Base-by-base conservation (phyloP, 2,329 filamentous ascomycete species). In the Talaromyces verruculosus region DNA sequence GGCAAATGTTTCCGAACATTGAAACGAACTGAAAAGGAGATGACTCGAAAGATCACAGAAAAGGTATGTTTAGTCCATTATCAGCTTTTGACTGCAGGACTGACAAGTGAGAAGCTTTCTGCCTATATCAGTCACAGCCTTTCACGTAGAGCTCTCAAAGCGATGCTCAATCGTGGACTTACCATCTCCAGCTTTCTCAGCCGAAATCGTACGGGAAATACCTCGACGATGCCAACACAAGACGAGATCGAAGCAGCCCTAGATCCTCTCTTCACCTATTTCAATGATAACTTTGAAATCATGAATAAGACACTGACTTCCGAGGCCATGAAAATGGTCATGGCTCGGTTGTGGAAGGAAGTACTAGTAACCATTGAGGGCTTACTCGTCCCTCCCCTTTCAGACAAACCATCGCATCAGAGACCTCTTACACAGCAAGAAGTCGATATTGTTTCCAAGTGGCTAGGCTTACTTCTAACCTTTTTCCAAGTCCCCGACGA, bases 261-360 rank as follows among this genome's bases (percentile, higher is more conserved):
- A 13, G 89, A 91, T 71, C 91, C 93, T 4, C 84, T 99, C 0
- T 95, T 97, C 75, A 87, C 88, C 63, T 99, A 99, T 77, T 99
- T 99, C 75, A 92, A 99, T 76, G 94, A 97, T 76, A 99, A 99
- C 74, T 99, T 99, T 78, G 92, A 93, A 67, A 97, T 98, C 71
- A 97, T 99, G 93, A 97, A 98, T 80, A 89, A 95, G 78, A 97
- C 94, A 0, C 83, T 99, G 65, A 98, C 95, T 0, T 90, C 93
- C 66, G 89, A 92, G 65, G 96, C 95, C n/a, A 97, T 99, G 94
- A 88, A 93, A 72, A 93, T 95, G 76, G 95, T 99, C 72, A 99
- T 99, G 95, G 96, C 93, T 25, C 88, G 95, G 53, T 81, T 99
- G 5, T 99, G 95, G 95, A 99, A 99, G 79, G 95, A 99, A 77